Percentiles rank a stretch among this genome's conserved stretches.
Evolutionary conservation across 1,284 basidiomycete genomes (phyloP).

Genomic region (Moniliella sp.): DNA sequence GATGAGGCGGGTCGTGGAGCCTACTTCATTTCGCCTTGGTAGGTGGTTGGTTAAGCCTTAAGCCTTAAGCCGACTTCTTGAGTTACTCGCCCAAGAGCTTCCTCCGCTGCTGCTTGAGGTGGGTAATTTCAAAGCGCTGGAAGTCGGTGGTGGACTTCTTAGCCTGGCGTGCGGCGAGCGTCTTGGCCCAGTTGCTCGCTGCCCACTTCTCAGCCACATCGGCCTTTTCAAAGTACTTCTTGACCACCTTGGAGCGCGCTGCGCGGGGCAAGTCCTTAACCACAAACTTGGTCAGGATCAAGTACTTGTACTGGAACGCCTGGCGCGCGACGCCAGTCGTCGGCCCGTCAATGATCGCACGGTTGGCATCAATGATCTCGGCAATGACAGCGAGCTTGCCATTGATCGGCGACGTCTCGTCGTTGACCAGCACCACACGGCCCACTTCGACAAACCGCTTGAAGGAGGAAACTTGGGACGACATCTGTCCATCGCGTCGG

Average conservation of each 20-base stretch:
- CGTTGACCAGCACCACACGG: constrained; percentile 83
- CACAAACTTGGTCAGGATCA: constrained; percentile 69
- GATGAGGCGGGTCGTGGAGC: too few relatives aligned
- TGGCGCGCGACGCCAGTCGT: constrained; percentile 75
- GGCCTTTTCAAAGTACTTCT: constrained; percentile 69
- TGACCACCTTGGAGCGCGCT: constrained; percentile 58
- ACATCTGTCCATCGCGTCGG: too few relatives aligned
- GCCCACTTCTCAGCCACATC: constrained; percentile 54
- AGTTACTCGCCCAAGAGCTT: constrained; percentile 28
- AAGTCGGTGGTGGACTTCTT: constrained; percentile 63
- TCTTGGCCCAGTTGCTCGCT: constrained; percentile 67
- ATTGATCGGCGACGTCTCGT: constrained; percentile 57
- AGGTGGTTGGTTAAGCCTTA: too few relatives aligned
- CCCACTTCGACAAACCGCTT: constrained; percentile 95
- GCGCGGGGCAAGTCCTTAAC: constrained; percentile 68
- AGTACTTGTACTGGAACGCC: constrained; percentile 69
- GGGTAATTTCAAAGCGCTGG: constrained; percentile 49
- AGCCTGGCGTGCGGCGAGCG: constrained; percentile 53
- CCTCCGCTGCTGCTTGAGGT: constrained; percentile 41
- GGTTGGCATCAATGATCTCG: constrained; percentile 97
- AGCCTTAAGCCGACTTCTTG: too few relatives aligned
- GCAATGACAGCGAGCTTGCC: constrained; percentile 84
- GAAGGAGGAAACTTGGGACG: too few relatives aligned
- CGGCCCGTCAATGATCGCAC: constrained; percentile 87
- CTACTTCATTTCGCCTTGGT: too few relatives aligned